These are phyloP conservation scores for Rhynchosporium agropyri DNA, from an alignment of 2,329 filamentous ascomycete genomes.

Conservation along the genomic window DNA sequence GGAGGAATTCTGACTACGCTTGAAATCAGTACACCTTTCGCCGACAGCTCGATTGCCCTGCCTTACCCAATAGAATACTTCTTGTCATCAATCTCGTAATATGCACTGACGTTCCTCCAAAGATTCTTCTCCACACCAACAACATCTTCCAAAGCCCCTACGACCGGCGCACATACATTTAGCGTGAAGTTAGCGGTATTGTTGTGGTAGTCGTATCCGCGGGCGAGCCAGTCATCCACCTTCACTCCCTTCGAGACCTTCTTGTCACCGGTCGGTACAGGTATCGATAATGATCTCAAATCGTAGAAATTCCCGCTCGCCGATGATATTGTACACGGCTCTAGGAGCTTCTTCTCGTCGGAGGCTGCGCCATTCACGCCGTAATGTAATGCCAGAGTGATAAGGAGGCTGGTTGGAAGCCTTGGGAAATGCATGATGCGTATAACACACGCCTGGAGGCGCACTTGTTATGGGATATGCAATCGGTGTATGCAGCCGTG, in stretches of 20 bases:
- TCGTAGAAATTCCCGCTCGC: conserved; percentile 42
- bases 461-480: conserved; percentile 23
- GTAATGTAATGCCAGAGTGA: conserved; percentile 37
- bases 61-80: conserved; percentile 75
- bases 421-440: conserved; percentile 37
- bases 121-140: conserved; percentile 62
- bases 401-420: conserved; percentile 34
- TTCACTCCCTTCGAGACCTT: conserved; percentile 56
- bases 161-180: conserved; percentile 79
- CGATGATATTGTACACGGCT: conserved; percentile 41
- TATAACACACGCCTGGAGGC: conserved; percentile 31
- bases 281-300: conserved; percentile 40
- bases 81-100: conserved; percentile 67
- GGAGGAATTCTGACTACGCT: conserved; percentile 57
- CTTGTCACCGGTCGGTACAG: conserved; percentile 37
- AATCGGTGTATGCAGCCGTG: not conserved
- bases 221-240: conserved; percentile 62
- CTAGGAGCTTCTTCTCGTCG: conserved; percentile 32
- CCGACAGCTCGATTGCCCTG: not conserved
- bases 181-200: conserved; percentile 75
- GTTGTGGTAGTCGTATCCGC: conserved; percentile 68
- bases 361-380: conserved; percentile 34
- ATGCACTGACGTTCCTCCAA: conserved; percentile 78
- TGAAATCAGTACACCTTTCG: conserved; percentile 18
- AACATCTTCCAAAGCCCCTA: conserved; percentile 64